Evolutionary conservation across 371 early-diverging fungal species (phyloP), one percentile per base, ranked within the genome.

Genomic region (Entomophthora muscae): DNA sequence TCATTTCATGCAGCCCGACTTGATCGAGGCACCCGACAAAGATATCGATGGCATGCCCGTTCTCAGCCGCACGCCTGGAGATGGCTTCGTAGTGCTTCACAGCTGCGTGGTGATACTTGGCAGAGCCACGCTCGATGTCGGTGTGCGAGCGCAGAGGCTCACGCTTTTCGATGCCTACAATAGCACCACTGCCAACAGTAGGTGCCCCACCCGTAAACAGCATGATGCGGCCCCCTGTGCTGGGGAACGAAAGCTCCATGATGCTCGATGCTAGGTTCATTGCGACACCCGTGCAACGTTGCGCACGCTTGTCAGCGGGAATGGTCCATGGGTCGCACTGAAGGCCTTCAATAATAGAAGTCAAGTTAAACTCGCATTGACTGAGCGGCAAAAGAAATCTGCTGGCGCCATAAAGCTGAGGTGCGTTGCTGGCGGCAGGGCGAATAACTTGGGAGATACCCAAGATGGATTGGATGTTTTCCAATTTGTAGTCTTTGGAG

Each of bases 311-410:
- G 65, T 93, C 98, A 64, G 81, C 79, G 26, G 87, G 85, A 3
- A 97, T 95, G 1, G 98, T 96, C 95, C 99, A 99, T n/a, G 98
- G 98, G 72, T 99, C 99, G 57, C 83, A 83, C 75, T 93, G 91
- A 58, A 99, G 80, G 69, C 92, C 89, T 74, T 98, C 97, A 60
- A 99, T 72, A 64, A 95, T 89, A 32, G 90, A 83, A 0, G 93
- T 91, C 65, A 99, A 72, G 22, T 91, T 89, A 72, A 95, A 93
- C 71, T 92, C 92, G 75, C 96, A 95, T 72, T 95, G 89, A 64
- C 88, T 83, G 33, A 91, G 85, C 33, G 92, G 93, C 67, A 88
- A 78, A 66, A 98, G 75, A 73, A 98, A 98, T 69, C 85, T 73
- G 68, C 78, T 81, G 61, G 80, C 79, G 32, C 81, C 69, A 71